Evolutionary conservation across 768 basidiomycete species (phyloP), one percentile per base, ranked within the genome.

Genomic region (Cyathus striatus): DNA sequence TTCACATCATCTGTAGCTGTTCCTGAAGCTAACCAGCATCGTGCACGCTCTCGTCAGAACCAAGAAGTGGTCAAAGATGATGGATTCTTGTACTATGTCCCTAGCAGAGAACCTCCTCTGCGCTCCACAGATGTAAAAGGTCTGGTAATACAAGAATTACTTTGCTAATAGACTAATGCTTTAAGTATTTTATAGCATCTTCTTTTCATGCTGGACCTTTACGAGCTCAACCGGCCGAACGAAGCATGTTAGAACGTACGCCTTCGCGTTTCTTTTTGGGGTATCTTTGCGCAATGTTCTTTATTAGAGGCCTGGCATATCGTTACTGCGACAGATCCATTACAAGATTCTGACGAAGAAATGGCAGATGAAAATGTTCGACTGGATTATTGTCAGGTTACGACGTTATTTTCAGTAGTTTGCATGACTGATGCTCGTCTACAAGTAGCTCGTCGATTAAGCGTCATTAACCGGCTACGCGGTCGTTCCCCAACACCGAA

Each of bases 321-420:
- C 23, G 72, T 80, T 22, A 71, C 70, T 27, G 76, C 73, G 21
- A 70, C 71, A 25, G 85, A 89, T 54, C 82, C 86, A 13, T 64
- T 88, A 13, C 66, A 63, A 10, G 84, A 86, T 62, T 87, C 86
- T 10, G 86, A 89, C 50, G 83, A 83, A 27, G 87, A 90, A 53
- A 60, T 69, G 43, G 66, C 70, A 42, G 83, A 87, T 45, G 79
- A 85, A 44, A 66, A 84, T 49, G 66, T 75, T 36, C 72, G 76
- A 33, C 56, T 70, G 38, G 86, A 90, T 51, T 87, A 87, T 53
- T 68, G 86, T 84, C n/a, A n/a, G n/a, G n/a, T n/a, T n/a, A n/a
- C n/a, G n/a, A 53, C 54, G 83, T 44, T 13, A 27, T 27, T 24
- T 27, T 27, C 9, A 16, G 13, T 12, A 12, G n/a, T 6, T n/a